A percentile compares a stretch with the other conserved stretches of the same genome.
Conservation (phyloP, 371 early-diverging fungal species). For the Mortierella polycephala region DNA sequence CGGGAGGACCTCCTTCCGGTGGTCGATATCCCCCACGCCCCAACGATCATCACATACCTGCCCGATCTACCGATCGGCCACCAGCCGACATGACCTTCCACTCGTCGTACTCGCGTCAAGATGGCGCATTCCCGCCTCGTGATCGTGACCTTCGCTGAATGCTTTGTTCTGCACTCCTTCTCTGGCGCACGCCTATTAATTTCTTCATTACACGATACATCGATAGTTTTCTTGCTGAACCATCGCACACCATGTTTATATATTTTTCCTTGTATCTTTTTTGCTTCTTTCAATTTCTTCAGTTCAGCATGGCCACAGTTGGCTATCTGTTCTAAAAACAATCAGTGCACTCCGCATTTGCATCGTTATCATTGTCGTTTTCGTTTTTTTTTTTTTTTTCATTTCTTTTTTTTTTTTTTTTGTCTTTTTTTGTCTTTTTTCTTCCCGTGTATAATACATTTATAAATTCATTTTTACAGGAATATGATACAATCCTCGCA, state of each 20-base stretch:
- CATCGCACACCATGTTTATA: too few relatives aligned
- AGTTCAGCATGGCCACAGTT: too few relatives aligned
- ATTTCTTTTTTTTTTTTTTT: not conserved
- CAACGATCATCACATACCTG: not conserved
- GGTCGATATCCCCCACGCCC: slow-evolving; percentile 7
- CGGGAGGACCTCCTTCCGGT: not conserved
- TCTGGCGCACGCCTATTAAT: too few relatives aligned
- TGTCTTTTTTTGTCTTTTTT: not conserved
- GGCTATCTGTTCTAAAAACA: too few relatives aligned
- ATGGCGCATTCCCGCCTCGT: slow-evolving; percentile 20
- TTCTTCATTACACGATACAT: too few relatives aligned
- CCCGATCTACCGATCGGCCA: slow-evolving; percentile 8
- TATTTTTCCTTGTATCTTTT: too few relatives aligned
- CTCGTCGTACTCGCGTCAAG: slow-evolving; percentile 19
- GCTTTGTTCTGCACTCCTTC: too few relatives aligned
- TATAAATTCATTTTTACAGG: too few relatives aligned
- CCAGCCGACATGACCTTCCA: slow-evolving; percentile 12
- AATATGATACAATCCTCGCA: too few relatives aligned
- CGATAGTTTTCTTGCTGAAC: too few relatives aligned
- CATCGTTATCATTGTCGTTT: not conserved
- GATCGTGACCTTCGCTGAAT: slow-evolving; percentile 28
- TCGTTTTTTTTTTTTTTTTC: not conserved
- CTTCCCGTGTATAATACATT: not conserved
- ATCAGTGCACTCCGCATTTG: not conserved
- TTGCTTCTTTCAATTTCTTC: too few relatives aligned